A percentile compares a stretch with the other conserved stretches of the same genome.
These are phyloP conservation scores for Lyophyllum semitale DNA, from an alignment of 768 basidiomycete species.

Conservation along the genomic window DNA sequence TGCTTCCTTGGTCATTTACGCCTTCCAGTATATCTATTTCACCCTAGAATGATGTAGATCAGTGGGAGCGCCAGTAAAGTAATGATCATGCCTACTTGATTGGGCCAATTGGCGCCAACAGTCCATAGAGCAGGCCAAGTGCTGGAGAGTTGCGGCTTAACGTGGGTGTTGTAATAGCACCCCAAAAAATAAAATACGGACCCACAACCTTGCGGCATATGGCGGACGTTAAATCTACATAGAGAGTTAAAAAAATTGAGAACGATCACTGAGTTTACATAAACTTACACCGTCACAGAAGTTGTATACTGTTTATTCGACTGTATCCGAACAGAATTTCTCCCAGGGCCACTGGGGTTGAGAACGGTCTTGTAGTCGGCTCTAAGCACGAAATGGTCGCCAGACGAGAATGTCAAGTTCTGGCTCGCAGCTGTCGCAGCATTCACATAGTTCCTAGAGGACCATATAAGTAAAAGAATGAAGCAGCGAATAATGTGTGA, in stretches of 20 bases:
- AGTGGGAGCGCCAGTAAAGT: neutral
- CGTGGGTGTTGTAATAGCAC: neutral
- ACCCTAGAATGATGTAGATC: slow-evolving; percentile 32
- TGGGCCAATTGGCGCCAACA: slow-evolving; percentile 52
- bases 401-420: slow-evolving; percentile 60
- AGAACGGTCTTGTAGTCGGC: slow-evolving; percentile 53
- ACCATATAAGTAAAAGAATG: neutral
- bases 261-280: slow-evolving; percentile 31
- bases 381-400: slow-evolving; percentile 55
- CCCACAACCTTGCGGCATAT: slow-evolving; percentile 67
- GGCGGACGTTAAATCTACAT: slow-evolving; percentile 47
- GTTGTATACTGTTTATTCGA: slow-evolving; percentile 55
- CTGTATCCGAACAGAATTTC: slow-evolving; percentile 58
- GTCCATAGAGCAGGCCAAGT: slow-evolving; percentile 64
- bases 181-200: slow-evolving; percentile 24
- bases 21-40: slow-evolving; percentile 51
- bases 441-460: slow-evolving; percentile 43
- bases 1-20: slow-evolving; percentile 40
- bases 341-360: slow-evolving; percentile 48
- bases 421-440: slow-evolving; percentile 47
- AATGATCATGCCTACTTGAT: slow-evolving; percentile 24
- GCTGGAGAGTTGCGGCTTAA: slow-evolving; percentile 17
- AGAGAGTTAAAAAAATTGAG: neutral
- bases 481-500: neutral
- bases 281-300: slow-evolving; percentile 50